These are phyloP conservation scores for Onygenales sp. DNA, from an alignment of 2,329 filamentous ascomycete genomes.

Conservation along the genomic window DNA sequence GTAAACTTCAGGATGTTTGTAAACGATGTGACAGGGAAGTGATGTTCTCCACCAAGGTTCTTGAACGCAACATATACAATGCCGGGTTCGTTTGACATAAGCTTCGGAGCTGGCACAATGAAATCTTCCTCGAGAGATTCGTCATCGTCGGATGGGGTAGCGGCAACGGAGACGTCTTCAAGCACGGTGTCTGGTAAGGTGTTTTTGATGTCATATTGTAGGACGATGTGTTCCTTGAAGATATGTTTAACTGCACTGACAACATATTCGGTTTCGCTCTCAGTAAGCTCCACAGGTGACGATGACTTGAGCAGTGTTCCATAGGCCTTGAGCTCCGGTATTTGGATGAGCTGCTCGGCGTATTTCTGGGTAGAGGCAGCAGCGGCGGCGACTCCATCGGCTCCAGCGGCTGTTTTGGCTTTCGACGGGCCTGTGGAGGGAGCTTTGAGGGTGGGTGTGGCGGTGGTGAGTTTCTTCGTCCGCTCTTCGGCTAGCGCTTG, in stretches of 20 bases:
- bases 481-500: constrained; percentile 93
- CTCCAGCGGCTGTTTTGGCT: constrained; percentile 54
- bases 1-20: constrained; percentile 94
- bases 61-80: constrained; percentile 94
- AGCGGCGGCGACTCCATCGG: constrained; percentile 66
- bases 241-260: constrained; percentile 91
- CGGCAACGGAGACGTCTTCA: constrained; percentile 77
- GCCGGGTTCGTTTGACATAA: constrained; percentile 76
- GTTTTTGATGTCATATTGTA: constrained; percentile 98
- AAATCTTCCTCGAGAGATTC: constrained; percentile 74
- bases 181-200: constrained; percentile 84
- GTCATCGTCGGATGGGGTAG: constrained; percentile 71
- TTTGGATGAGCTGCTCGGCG: constrained; percentile 72
- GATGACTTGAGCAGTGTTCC: constrained; percentile 90
- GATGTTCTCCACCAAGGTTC: constrained; percentile 62
- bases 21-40: constrained; percentile 70
- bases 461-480: constrained; percentile 91
- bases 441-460: constrained; percentile 87
- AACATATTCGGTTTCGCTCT: constrained; percentile 95
- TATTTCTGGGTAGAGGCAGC: constrained; percentile 80
- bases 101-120: constrained; percentile 77
- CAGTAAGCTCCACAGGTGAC: constrained; percentile 75
- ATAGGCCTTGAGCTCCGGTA: constrained; percentile 85
- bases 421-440: constrained; percentile 73
- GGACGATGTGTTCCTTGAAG: constrained; percentile 91